A percentile compares a stretch with the other conserved stretches of the same genome.
These are phyloP conservation scores for Rhododendron ferrugineum DNA, from an alignment of 148 eudicot genomes.

Conservation along the genomic window DNA sequence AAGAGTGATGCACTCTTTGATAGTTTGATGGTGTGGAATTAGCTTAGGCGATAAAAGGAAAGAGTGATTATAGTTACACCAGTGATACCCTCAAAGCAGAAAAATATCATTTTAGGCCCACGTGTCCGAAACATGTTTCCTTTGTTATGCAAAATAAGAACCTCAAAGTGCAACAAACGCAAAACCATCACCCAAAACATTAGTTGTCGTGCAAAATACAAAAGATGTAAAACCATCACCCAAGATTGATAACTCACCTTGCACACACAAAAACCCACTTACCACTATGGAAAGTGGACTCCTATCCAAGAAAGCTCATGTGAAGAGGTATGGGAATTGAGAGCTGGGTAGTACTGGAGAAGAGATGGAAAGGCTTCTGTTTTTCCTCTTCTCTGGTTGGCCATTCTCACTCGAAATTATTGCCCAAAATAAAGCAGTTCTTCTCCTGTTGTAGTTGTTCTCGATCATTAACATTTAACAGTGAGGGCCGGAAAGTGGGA, in stretches of 20 bases:
- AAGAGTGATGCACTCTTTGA: background rate
- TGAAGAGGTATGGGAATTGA: constrained; percentile 7
- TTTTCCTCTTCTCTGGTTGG: constrained; percentile 5
- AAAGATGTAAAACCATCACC: background rate
- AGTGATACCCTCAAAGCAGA: background rate
- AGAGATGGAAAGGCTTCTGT: constrained; percentile 13
- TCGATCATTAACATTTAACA: background rate
- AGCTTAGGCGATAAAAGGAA: background rate
- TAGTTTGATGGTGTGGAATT: background rate
- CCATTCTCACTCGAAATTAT: background rate
- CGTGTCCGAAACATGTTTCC: background rate
- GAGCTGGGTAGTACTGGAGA: constrained; percentile 9
- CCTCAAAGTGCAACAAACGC: background rate
- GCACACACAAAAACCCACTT: background rate
- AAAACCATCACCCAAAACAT: background rate
- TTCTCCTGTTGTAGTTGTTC: background rate
- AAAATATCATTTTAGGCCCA: background rate
- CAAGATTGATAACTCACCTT: constrained; percentile 4
- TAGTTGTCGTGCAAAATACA: background rate
- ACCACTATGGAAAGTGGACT: background rate
- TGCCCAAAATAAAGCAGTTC: constrained; percentile 9
- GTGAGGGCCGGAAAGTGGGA: background rate
- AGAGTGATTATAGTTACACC: background rate
- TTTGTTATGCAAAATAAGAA: background rate
- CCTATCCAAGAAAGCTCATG: background rate